These are phyloP conservation scores for Blastobotrys arbuscula DNA, from an alignment of 1,139 yeast species.

Conservation along the genomic window DNA sequence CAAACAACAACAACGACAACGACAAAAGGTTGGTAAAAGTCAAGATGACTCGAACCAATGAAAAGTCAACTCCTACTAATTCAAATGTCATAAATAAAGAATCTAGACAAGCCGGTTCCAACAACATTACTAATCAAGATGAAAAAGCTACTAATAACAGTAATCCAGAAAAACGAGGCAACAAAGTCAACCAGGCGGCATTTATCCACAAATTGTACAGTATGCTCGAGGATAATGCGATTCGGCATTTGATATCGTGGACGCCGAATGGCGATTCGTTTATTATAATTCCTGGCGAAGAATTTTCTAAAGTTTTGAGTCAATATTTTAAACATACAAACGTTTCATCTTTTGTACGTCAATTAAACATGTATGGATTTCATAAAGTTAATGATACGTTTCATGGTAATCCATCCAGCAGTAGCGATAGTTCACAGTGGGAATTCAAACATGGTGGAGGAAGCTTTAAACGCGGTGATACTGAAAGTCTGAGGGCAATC, in stretches of 20 bases:
- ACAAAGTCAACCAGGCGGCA: slow-evolving; percentile 40
- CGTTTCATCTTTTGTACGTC: slow-evolving; percentile 92
- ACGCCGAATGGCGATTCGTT: slow-evolving; percentile 48
- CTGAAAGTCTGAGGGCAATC: slow-evolving; percentile 55
- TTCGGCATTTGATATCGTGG: slow-evolving; percentile 72
- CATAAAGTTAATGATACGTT: slow-evolving; percentile 60
- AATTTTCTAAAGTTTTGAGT: slow-evolving; percentile 59
- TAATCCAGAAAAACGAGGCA: neutral
- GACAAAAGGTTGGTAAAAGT: neutral
- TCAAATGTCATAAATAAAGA: too few relatives aligned
- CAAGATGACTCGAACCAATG: too few relatives aligned
- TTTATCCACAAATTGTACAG: slow-evolving; percentile 56
- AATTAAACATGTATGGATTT: slow-evolving; percentile 97
- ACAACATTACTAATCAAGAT: too few relatives aligned
- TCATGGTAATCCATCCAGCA: slow-evolving; percentile 18
- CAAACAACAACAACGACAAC: neutral
- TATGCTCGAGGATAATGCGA: slow-evolving; percentile 51
- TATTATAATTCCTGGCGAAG: slow-evolving; percentile 39
- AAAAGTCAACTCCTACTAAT: too few relatives aligned
- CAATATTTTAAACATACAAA: slow-evolving; percentile 91
- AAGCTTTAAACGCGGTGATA: slow-evolving; percentile 69
- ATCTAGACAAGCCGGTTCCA: neutral
- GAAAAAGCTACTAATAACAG: neutral
- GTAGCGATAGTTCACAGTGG: slow-evolving; percentile 45
- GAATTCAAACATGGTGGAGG: slow-evolving; percentile 86